Base-by-base conservation (phyloP, 202 grass and related monocot genomes). In the Carex arenaria region DNA sequence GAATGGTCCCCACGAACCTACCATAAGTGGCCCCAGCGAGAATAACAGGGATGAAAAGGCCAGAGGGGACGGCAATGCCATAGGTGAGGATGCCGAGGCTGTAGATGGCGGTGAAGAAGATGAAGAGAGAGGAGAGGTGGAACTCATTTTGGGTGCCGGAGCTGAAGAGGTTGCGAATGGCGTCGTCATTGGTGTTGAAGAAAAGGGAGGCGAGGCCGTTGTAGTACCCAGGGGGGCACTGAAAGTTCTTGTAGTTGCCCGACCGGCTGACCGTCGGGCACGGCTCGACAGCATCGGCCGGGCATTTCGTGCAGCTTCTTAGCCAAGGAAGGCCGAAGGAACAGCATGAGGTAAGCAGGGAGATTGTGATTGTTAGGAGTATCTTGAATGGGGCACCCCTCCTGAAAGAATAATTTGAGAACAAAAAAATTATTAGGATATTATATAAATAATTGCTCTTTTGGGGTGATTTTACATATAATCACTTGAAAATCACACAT, bases 41-140 rank as follows among this genome's bases (percentile, higher is more conserved):
- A 63, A 99, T 99, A 78, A 96, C 96, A 76, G 96, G 91, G 81
- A 99, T 92, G 74, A 99, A 99, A 77, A 99, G 96, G 57, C 96
- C 96, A 7, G 96, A 94, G 10, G 93, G 96, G 57, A 99, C 88
- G 1, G 93, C 93, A 81, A 99, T 55, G 26, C 96, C 91, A 3
- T 96, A 99, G 47, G 91, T 96, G 17, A 93, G 8, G 22, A 99
- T 84, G 71, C 91, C 93, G 47, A 99, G 96, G 83, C 75, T 89
- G 59, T 92, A 99, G 77, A 93, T 67, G 63, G 87, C 89, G 32
- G 71, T 34, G 75, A 99, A 99, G 61, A 99, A 99, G 78, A 93
- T 61, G 80, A 92, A 85, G 64, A 99, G 93, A 67, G 88, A 85
- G 57, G 83, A 99, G 57, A 96, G 83, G 34, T 80, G 88, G 81